phyloP scores from a whole-genome alignment of 768 basidiomycete genomes.

The Russula earlei region DNA sequence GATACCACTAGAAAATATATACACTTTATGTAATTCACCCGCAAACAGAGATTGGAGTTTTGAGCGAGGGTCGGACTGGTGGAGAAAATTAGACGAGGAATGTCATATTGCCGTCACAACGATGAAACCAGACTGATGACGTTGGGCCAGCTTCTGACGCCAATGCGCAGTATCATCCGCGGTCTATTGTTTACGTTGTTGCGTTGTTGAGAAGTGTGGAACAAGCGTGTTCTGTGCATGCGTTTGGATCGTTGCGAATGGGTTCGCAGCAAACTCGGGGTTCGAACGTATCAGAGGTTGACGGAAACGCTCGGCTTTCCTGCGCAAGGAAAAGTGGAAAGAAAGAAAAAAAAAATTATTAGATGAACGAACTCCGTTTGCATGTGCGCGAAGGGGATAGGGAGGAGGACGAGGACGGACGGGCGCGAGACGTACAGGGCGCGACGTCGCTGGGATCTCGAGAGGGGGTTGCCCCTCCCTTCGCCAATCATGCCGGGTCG shows the following conservation, averaged over 20 bases:
- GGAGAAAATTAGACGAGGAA: not conserved
- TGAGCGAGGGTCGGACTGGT: not conserved
- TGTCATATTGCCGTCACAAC: not conserved
- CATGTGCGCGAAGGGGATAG: not conserved
- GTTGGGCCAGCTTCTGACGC: not conserved
- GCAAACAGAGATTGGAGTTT: not conserved
- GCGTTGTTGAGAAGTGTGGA: conserved; percentile 31
- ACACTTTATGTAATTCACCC: conserved; percentile 15
- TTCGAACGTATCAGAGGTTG: conserved; percentile 62
- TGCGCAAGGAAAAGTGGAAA: conserved; percentile 25
- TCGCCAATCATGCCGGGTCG: conserved; percentile 54
- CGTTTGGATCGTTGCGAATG: conserved; percentile 69
- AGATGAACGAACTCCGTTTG: conserved; percentile 4
- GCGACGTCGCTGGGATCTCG: conserved; percentile 53
- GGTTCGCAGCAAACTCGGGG: conserved; percentile 54
- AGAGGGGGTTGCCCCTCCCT: conserved; percentile 49
- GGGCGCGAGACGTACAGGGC: conserved; percentile 68
- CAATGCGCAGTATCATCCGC: not conserved
- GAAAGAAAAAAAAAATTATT: not conserved
- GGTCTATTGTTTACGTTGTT: not conserved
- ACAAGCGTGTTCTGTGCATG: conserved; percentile 74
- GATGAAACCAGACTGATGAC: not conserved
- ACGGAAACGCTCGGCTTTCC: conserved; percentile 56
- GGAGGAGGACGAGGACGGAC: conserved; percentile 8
- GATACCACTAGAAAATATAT: conserved; percentile 14